phyloP scores from a whole-genome alignment of 2,329 filamentous ascomycete genomes.

The Knufia petricola region DNA sequence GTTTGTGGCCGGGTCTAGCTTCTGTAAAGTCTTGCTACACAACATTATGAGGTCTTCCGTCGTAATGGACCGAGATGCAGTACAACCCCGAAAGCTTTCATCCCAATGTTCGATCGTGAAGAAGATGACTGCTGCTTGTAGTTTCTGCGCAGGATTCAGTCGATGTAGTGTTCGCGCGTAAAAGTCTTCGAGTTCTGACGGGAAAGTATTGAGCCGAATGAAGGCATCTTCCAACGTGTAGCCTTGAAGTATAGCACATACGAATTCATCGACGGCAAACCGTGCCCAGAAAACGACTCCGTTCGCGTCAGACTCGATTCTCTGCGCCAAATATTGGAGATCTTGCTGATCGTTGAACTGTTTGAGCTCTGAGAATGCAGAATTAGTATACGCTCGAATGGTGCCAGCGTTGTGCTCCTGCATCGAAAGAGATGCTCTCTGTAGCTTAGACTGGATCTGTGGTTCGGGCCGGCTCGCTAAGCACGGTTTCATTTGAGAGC shows the following conservation, averaged over 20 bases:
- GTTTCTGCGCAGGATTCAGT: neutral
- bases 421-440: neutral
- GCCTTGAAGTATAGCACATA: neutral
- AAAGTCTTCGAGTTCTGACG: slow-evolving; percentile 2
- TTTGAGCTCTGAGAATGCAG: neutral
- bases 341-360: neutral
- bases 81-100: neutral
- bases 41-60: neutral
- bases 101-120: neutral
- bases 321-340: neutral
- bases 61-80: neutral
- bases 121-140: neutral
- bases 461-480: slow-evolving; percentile 1
- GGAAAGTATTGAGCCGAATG: neutral
- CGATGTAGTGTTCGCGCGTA: neutral
- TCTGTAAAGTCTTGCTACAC: neutral
- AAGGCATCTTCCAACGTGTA: neutral
- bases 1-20: neutral
- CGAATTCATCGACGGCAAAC: slow-evolving; percentile 1
- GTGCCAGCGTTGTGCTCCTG: neutral
- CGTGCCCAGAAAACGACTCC: slow-evolving; percentile 4
- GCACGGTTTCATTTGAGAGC: neutral
- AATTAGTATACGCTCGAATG: neutral
- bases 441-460: neutral
- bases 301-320: neutral